These are phyloP conservation scores for Peronospora belbahrii DNA, from an alignment of 352 stramenopile species.

Conservation along the genomic window DNA sequence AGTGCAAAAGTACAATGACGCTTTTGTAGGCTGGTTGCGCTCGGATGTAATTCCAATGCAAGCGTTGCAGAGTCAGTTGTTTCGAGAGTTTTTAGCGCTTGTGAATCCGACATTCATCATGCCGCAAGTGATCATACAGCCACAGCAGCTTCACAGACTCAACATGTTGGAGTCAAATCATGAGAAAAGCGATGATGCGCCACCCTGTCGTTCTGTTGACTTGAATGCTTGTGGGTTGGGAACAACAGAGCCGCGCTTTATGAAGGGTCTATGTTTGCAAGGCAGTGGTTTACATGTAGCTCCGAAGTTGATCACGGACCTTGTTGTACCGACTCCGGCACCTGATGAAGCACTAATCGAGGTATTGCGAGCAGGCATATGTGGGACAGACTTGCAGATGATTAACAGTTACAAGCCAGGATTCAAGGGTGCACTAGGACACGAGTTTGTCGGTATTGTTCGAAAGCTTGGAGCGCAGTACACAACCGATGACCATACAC, in stretches of 20 bases:
- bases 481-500: slow-evolving; percentile 12
- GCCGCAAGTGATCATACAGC: slow-evolving; percentile 29
- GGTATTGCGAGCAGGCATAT: slow-evolving; percentile 60
- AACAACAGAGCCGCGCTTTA: slow-evolving; percentile 18
- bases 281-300: slow-evolving; percentile 19
- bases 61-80: slow-evolving; percentile 28
- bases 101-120: slow-evolving; percentile 37
- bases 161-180: slow-evolving; percentile 12
- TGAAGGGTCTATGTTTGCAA: slow-evolving; percentile 49
- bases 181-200: slow-evolving; percentile 11
- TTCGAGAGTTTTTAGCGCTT: slow-evolving; percentile 29
- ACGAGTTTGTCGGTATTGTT: slow-evolving; percentile 88
- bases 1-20: slow-evolving; percentile 20
- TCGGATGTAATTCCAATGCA: slow-evolving; percentile 44
- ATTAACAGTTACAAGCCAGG: slow-evolving; percentile 64
- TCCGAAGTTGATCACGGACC: slow-evolving; percentile 26
- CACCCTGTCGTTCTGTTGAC: slow-evolving; percentile 16
- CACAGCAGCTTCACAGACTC: slow-evolving; percentile 24
- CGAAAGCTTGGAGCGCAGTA: slow-evolving; percentile 38
- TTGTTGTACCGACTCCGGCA: slow-evolving; percentile 30
- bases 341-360: slow-evolving; percentile 46
- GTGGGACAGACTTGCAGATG: slow-evolving; percentile 69
- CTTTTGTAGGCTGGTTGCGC: slow-evolving; percentile 36
- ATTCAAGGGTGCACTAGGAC: slow-evolving; percentile 64
- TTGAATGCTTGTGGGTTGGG: slow-evolving; percentile 8